Evolutionary conservation across 2,329 filamentous ascomycete genomes (phyloP), one percentile per base, ranked within the genome.

Genomic region (Penicillium oxalicum): DNA sequence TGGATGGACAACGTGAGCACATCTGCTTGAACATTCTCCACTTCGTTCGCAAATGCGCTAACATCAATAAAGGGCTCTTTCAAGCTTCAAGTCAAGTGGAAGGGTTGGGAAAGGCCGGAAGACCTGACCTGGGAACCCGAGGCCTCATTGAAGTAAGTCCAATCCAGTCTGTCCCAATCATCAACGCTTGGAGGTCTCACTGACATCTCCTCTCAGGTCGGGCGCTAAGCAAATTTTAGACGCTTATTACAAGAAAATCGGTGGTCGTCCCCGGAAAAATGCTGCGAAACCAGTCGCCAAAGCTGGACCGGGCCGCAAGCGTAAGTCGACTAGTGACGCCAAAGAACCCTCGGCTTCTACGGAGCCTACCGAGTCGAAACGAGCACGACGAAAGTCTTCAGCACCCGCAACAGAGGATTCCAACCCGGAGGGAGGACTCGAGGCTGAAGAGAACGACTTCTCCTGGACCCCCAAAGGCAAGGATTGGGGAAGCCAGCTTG

Each of bases 71-170:
- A 74, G 70, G 66, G 65, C 32, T 59, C 58, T 13, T 59, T 75
- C 25, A 49, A 67, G 33, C 65, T 74, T 18, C 54, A 65, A 6
- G 71, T 76, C 28, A 76, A 76, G 56, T 77, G 74, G 74, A 70
- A 70, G 52, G 73, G 71, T 4, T 77, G 74, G 45, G 64, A 71
- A 2, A 59, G 70, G 5, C 63, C 66, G 2, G 54, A 59, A n/a
- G 73, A 77, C 40, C 63, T 67, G 45, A 77, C 74, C 2, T 59
- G 68, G 58, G 74, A 77, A 49, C 72, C 72, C 1, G 73, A 76
- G 56, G 66, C 69, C 5, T 70, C 73, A 40, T 58, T 74, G 4
- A 41, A 71, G 66, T 74, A 65, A 48, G 70, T 50, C 26, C 11
- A 26, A 5, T 26, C 12, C 26, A 4, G 18, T 18, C 18, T 18